These are phyloP conservation scores for Epichloe gansuensis DNA, from an alignment of 2,329 filamentous ascomycete species.

Conservation along the genomic window DNA sequence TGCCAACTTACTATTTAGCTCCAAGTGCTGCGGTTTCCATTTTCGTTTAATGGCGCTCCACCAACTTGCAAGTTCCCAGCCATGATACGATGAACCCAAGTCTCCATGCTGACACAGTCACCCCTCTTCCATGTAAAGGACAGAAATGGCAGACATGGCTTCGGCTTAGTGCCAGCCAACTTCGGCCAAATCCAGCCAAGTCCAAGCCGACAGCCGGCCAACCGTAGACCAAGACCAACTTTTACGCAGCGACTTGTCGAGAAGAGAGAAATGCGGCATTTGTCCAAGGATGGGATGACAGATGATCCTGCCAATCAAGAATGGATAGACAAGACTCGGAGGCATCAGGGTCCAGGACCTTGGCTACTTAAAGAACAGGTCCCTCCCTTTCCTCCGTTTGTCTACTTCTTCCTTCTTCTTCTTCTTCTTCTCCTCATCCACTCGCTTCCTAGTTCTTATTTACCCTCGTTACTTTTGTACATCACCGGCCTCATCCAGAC, in stretches of 20 bases:
- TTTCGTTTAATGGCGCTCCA: too few relatives aligned
- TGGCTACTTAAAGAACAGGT: constrained; percentile 19
- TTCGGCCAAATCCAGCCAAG: neutral
- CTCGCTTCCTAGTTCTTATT: constrained; percentile 14
- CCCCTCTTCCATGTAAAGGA: neutral
- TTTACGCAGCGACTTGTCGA: neutral
- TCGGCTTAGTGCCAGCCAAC: too few relatives aligned
- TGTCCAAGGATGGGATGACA: neutral
- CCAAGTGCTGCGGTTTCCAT: too few relatives aligned
- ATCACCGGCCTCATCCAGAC: constrained; percentile 2
- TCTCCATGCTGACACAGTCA: too few relatives aligned
- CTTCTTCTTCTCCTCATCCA: constrained; percentile 14
- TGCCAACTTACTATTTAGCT: too few relatives aligned
- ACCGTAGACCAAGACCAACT: neutral
- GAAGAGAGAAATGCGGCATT: neutral
- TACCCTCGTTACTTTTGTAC: constrained; percentile 17
- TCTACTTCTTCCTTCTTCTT: neutral
- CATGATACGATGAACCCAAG: too few relatives aligned
- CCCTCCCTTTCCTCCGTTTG: constrained; percentile 7
- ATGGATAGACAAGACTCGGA: neutral
- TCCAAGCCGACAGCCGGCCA: neutral
- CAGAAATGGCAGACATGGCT: neutral
- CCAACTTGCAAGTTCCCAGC: too few relatives aligned
- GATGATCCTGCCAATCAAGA: neutral
- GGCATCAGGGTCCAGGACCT: neutral